Base-by-base conservation (phyloP, 2,329 filamentous ascomycete genomes). In the Cordyceps cicadae region DNA sequence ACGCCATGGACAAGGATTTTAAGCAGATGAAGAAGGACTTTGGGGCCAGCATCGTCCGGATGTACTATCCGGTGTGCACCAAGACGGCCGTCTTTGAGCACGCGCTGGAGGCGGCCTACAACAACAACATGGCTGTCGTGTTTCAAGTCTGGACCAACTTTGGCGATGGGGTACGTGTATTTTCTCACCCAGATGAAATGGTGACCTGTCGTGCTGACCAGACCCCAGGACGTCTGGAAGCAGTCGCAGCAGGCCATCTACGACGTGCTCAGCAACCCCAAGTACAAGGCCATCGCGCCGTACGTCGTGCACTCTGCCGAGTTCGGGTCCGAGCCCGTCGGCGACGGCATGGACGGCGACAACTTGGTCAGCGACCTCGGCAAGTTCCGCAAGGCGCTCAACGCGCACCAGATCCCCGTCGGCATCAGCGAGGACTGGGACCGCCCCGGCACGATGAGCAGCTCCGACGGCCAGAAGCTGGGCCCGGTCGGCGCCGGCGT, bases 111-210 rank as follows among this genome's bases (percentile, higher is more conserved):
- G 65, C 65, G 32, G 65, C 65, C 19, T 56, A 50, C 26, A 60
- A 60, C 51, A 66, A 66, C 62, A 63, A 63, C 57, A 66, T 66
- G 64, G 64, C 59, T 24, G 43, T 66, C 37, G 60, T 66, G 45
- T 57, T 65, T 17, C 65, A 66, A 39, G 64, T 66, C 37, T 66
- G 65, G 65, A 66, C 65, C 37, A 66, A 66, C 59, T 66, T 65
- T 60, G 65, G 65, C 12, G 54, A 41, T 49, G 65, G 65, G 32
- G 64, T 66, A 60, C 58, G 63, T 65, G 34, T 24, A 24, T 24
- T 24, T n/a, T n/a, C n/a, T n/a, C n/a, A n/a, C n/a, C n/a, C n/a
- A n/a, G n/a, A n/a, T n/a, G n/a, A n/a, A n/a, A n/a, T n/a, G n/a
- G n/a, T n/a, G n/a, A n/a, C n/a, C n/a, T n/a, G n/a, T n/a, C n/a